Evolutionary conservation across 2,329 filamentous ascomycete species (phyloP).

Genomic region (Colletotrichum godetiae): DNA sequence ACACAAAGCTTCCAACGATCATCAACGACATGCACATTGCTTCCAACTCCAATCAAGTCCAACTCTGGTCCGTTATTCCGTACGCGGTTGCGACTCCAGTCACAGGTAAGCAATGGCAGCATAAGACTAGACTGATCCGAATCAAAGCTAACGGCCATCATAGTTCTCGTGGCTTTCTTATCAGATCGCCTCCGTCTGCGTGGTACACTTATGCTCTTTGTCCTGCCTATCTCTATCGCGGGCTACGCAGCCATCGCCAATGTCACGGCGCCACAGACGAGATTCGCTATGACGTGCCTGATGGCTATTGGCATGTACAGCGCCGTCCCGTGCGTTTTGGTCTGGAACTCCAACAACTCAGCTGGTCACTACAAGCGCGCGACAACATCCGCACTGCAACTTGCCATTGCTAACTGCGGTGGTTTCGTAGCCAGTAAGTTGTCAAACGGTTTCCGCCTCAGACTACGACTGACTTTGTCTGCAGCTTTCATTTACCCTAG

Average conservation of each 20-base stretch:
- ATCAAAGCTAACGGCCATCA: background rate
- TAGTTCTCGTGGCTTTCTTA: slow-evolving; percentile 64
- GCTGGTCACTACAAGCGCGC: slow-evolving; percentile 78
- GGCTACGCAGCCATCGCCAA: slow-evolving; percentile 75
- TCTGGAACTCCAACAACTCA: slow-evolving; percentile 76
- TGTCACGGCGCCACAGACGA: slow-evolving; percentile 59
- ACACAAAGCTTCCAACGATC: slow-evolving; percentile 68
- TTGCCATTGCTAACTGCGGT: slow-evolving; percentile 74
- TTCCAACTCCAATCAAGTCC: slow-evolving; percentile 65
- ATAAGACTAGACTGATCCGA: rapidly evolving
- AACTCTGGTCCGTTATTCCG: slow-evolving; percentile 73
- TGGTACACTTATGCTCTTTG: slow-evolving; percentile 71
- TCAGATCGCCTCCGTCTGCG: slow-evolving; percentile 71
- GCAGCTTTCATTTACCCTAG: slow-evolving; percentile 70
- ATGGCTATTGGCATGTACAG: slow-evolving; percentile 75
- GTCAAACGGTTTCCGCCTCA: rapidly evolving
- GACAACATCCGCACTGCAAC: slow-evolving; percentile 72
- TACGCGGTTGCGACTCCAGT: slow-evolving; percentile 70
- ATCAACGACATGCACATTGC: slow-evolving; percentile 67
- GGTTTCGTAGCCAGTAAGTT: slow-evolving; percentile 71
- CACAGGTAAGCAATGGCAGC: slow-evolving; percentile 52
- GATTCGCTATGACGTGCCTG: slow-evolving; percentile 75
- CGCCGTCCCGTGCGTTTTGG: slow-evolving; percentile 71
- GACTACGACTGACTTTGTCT: background rate
- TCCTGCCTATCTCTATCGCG: slow-evolving; percentile 71